Conservation (phyloP, 192 early-diverging fungal species). For the Dissophora globulifera region DNA sequence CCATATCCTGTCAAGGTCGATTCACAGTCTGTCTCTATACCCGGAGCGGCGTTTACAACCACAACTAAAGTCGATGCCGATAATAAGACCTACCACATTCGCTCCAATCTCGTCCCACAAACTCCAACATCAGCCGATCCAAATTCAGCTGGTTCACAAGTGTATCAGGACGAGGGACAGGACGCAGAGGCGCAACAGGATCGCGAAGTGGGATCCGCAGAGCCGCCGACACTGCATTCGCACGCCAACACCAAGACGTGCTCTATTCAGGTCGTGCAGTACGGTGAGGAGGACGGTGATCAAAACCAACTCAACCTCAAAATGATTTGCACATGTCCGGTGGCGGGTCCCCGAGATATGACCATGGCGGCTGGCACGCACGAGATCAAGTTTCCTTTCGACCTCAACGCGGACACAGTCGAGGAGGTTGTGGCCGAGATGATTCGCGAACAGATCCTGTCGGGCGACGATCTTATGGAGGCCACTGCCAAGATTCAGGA, state of each 20-base stretch:
- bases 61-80: slow-evolving; percentile 54
- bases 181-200: slow-evolving; percentile 2
- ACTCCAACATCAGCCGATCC: slow-evolving; percentile 24
- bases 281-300: slow-evolving; percentile 60
- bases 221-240: slow-evolving; percentile 55
- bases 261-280: slow-evolving; percentile 61
- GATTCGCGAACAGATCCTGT: slow-evolving; percentile 58
- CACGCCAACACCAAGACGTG: slow-evolving; percentile 60
- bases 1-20: slow-evolving; percentile 5
- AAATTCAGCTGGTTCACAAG: background rate
- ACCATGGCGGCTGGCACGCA: slow-evolving; percentile 52
- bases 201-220: background rate
- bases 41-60: slow-evolving; percentile 35
- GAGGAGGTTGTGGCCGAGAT: slow-evolving; percentile 78
- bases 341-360: slow-evolving; percentile 52
- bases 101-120: slow-evolving; percentile 47
- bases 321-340: slow-evolving; percentile 53
- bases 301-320: slow-evolving; percentile 41
- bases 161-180: too few relatives aligned
- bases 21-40: slow-evolving; percentile 43
- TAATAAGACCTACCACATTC: slow-evolving; percentile 55
- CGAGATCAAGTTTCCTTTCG: slow-evolving; percentile 79
- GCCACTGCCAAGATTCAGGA: slow-evolving; percentile 51
- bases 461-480: slow-evolving; percentile 39
- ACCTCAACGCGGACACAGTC: slow-evolving; percentile 73